Evolutionary conservation across 2,329 filamentous ascomycete genomes (phyloP), one percentile per base, ranked within the genome.

Genomic region (Whalleya microplaca): DNA sequence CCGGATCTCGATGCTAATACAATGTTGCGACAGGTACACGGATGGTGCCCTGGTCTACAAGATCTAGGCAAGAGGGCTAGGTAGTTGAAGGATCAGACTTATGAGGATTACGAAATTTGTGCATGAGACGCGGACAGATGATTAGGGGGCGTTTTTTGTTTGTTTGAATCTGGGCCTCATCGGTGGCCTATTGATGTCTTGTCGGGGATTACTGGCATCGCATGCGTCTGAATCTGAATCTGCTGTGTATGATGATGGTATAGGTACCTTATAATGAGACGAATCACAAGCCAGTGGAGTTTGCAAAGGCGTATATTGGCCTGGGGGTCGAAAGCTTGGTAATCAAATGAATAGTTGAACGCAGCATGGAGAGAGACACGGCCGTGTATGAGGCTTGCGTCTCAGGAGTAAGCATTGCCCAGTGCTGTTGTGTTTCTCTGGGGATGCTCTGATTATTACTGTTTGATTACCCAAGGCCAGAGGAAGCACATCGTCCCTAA

Each of bases 1-100:
- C n/a, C n/a, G n/a, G n/a, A n/a, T n/a, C n/a, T 51, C 1, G 10
- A 61, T 60, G 46, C 65, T 69, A 64, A 69, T 51, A 16, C 21
- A 40, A 20, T n/a, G n/a, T n/a, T n/a, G 14, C 41, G 14, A 21
- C 40, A 71, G 69, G 69, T 71, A 71, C 62, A 70, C 68, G 61
- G 69, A 71, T 54, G 69, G 69, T n/a, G 67, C 70, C 47, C 47
- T 71, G 21, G 69, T 71, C 27, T 71, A 71, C 49, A 71, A 71
- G 64, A 70, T 71, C 50, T 71, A 59, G 53, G 7, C 32, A 37
- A 3, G 27, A 29, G 12, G 12, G 27, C n/a, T 6, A 56, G 18
- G 8, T 14, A 5, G 41, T 41, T 23, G n/a, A 20, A 20, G 18
- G 3, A 9, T 40, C 14, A n/a, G 18, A 43, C n/a, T 54, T 49